Percentiles rank a stretch among this genome's conserved stretches.
Conservation (phyloP, 352 stramenopile genomes). For the Phytophthora fragariaefolia region DNA sequence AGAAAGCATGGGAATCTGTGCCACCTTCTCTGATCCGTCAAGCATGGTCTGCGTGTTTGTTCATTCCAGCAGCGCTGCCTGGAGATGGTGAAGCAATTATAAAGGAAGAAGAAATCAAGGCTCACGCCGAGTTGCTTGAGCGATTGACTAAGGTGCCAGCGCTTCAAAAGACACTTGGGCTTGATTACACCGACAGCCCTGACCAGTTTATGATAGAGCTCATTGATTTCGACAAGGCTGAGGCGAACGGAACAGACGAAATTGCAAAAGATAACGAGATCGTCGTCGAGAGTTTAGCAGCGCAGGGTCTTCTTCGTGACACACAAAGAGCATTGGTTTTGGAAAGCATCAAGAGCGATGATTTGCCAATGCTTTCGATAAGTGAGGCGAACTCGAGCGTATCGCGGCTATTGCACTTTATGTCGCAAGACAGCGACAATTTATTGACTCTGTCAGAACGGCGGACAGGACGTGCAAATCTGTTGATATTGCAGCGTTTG, state of each 20-base stretch:
- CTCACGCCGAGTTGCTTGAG: constrained; percentile 37
- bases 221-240: constrained; percentile 50
- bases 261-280: constrained; percentile 67
- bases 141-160: constrained; percentile 29
- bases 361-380: constrained; percentile 41
- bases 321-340: constrained; percentile 36
- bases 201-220: constrained; percentile 47
- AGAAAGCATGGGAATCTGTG: constrained; percentile 52
- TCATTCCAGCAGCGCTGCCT: constrained; percentile 39
- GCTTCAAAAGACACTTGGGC: constrained; percentile 43
- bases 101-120: constrained; percentile 29
- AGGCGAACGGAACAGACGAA: constrained; percentile 36
- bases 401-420: constrained; percentile 57
- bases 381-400: constrained; percentile 48
- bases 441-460: constrained; percentile 45
- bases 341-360: constrained; percentile 36
- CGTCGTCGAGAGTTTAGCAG: constrained; percentile 62
- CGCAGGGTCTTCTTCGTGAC: constrained; percentile 61
- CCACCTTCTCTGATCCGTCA: constrained; percentile 43
- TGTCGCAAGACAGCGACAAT: constrained; percentile 45
- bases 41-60: constrained; percentile 48
- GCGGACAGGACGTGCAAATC: constrained; percentile 48
- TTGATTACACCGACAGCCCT: constrained; percentile 34
- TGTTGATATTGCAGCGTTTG: constrained; percentile 60
- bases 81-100: constrained; percentile 30